phyloP scores from a whole-genome alignment of 2,329 filamentous ascomycete genomes.

The Madurella fahalii region DNA sequence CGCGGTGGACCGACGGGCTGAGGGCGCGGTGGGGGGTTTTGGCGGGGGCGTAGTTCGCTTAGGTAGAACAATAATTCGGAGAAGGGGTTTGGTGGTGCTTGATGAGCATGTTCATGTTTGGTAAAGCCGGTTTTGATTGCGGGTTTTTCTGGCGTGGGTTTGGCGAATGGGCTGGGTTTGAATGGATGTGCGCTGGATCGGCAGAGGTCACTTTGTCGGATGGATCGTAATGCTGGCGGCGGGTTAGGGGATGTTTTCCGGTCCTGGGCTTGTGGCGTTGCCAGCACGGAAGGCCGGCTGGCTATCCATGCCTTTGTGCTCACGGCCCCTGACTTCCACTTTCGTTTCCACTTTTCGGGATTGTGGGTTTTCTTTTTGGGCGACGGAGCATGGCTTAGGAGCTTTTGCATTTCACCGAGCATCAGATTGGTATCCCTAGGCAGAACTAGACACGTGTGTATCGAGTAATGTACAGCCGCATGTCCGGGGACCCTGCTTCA shows the following conservation, averaged over 20 bases:
- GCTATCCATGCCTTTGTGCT: neutral
- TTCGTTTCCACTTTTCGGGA: neutral
- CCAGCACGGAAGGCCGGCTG: neutral
- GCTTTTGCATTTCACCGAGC: neutral
- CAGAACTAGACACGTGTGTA: neutral
- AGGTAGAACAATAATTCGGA: no score
- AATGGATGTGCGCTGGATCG: neutral
- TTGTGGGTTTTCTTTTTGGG: neutral
- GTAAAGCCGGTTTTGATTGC: neutral
- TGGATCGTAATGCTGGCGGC: neutral
- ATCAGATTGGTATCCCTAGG: neutral
- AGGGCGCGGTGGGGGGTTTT: slow-evolving; percentile 62
- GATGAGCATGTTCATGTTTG: neutral
- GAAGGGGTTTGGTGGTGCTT: neutral
- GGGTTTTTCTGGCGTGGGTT: neutral
- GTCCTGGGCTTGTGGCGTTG: neutral
- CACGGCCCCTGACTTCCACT: neutral
- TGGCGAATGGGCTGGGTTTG: slow-evolving; percentile 1
- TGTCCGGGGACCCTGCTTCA: neutral
- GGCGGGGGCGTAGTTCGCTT: slow-evolving; percentile 21
- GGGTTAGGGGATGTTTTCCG: neutral
- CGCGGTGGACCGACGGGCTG: slow-evolving; percentile 82
- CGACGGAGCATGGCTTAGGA: neutral
- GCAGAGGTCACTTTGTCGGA: no score
- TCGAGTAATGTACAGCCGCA: neutral